phyloP scores from a whole-genome alignment of 768 basidiomycete genomes.

The Tylopilus sp. region DNA sequence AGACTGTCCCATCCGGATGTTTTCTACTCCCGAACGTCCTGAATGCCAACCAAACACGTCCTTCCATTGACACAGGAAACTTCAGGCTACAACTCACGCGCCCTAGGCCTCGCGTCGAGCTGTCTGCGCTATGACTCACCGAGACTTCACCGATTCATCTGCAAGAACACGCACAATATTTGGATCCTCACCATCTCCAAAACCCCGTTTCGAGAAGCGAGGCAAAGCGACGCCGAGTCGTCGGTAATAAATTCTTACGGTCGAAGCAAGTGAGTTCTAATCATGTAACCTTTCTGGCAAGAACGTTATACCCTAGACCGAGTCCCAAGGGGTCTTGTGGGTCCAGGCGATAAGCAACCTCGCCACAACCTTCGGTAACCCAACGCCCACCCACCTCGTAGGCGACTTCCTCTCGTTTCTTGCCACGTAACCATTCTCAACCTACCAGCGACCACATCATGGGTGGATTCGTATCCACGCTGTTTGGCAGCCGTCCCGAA shows the following conservation, averaged over 20 bases:
- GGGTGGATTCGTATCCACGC: slow-evolving; percentile 6
- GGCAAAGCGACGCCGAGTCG: background rate
- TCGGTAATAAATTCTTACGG: background rate
- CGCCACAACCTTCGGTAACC: no score
- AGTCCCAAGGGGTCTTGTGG: no score
- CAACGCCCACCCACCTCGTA: no score
- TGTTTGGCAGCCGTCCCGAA: slow-evolving; percentile 8
- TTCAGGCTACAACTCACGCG: no score
- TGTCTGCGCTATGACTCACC: slow-evolving; percentile 8
- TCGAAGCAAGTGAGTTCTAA: no score
- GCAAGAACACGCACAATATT: background rate
- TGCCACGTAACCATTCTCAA: no score
- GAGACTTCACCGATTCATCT: background rate
- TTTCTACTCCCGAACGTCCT: background rate
- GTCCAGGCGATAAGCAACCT: no score
- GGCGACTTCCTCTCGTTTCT: background rate
- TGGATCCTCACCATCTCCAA: background rate
- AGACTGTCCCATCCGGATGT: background rate
- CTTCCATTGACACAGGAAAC: no score
- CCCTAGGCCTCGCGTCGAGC: no score
- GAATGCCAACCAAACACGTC: background rate
- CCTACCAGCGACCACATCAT: slow-evolving; percentile 5
- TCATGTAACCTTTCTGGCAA: no score
- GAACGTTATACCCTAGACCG: no score
- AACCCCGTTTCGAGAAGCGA: background rate